Evolutionary conservation across 495 filamentous ascomycete genomes (phyloP), one percentile per base, ranked within the genome.

Genomic region (Neurospora sp.): DNA sequence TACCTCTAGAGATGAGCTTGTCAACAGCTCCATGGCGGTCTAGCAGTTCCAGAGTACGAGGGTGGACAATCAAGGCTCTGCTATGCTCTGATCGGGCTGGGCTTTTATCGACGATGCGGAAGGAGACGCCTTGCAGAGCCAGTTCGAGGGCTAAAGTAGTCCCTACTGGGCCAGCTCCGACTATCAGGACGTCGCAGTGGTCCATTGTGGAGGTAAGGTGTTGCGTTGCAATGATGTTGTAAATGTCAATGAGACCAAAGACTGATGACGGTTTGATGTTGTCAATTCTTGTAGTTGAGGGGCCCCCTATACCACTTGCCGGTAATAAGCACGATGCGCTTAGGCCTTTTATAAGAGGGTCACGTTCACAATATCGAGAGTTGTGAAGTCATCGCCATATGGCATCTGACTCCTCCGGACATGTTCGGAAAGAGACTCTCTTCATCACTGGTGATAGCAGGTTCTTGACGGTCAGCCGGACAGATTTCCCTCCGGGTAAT

Each of bases 1-100:
- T 69, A 14, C 83, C 83, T 8, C 75, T 70, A 12, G 74, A 49
- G 42, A 83, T 70, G 20, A 84, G 74, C 27, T 75, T 72, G 66
- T 82, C 75, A 4, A 78, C 79, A 39, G 79, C 76, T 40, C 82
- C 80, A 37, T 86, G 80, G 18, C 84, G 84, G 71, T 83, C 82
- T 14, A 86, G 78, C 20, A 87, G 82, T 75, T 87, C 85, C 27
- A 82, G 75, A 1, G 83, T 84, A 9, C 84, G 80, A 42, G 85
- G 80, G 54, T 85, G 85, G 1, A 86, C 74, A 0, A 82, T 80
- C 31, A 86, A 77, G 60, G 86, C 85, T 4, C 83, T 80, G 71
- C 83, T 84, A 39, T 85, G 81, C 71, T 81, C 75, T 35, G 80
- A 82, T 40, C 84, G 82, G 12, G 71, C 74, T 10, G 78, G 74